Evolutionary conservation across 306 rosid species (phyloP).

Genomic region (Morella rubra): DNA sequence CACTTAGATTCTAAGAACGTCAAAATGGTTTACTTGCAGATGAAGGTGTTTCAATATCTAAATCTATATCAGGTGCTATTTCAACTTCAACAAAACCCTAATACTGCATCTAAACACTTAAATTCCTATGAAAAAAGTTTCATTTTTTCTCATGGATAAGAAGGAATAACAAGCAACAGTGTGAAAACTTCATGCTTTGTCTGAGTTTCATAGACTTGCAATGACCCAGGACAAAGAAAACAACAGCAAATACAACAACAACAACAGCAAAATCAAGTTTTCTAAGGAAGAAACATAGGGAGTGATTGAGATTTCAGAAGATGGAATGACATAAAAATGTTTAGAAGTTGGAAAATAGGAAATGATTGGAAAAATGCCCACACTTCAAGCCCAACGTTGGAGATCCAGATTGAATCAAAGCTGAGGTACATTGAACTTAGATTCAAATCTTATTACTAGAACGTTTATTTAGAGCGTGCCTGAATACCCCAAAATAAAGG

Average conservation of each 20-base stretch:
- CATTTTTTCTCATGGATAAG: background rate
- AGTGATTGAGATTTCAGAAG: too few relatives aligned
- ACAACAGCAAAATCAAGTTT: too few relatives aligned
- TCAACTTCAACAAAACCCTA: background rate
- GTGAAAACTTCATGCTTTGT: background rate
- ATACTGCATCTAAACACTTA: background rate
- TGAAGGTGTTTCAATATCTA: background rate
- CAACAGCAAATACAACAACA: too few relatives aligned
- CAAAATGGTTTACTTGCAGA: background rate
- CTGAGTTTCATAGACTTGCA: background rate
- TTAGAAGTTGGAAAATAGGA: background rate
- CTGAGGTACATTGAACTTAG: background rate
- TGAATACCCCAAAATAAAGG: background rate
- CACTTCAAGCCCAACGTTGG: background rate
- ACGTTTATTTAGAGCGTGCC: background rate
- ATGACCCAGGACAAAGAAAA: background rate
- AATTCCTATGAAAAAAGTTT: background rate
- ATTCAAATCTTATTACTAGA: background rate
- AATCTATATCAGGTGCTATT: background rate
- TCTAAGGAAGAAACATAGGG: too few relatives aligned
- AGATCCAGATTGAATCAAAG: background rate
- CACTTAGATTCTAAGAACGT: background rate
- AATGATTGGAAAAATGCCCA: background rate
- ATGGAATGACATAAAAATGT: too few relatives aligned
- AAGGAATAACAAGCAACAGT: background rate